Conservation (phyloP, 306 rosid species). For the Rosa rugosa region DNA sequence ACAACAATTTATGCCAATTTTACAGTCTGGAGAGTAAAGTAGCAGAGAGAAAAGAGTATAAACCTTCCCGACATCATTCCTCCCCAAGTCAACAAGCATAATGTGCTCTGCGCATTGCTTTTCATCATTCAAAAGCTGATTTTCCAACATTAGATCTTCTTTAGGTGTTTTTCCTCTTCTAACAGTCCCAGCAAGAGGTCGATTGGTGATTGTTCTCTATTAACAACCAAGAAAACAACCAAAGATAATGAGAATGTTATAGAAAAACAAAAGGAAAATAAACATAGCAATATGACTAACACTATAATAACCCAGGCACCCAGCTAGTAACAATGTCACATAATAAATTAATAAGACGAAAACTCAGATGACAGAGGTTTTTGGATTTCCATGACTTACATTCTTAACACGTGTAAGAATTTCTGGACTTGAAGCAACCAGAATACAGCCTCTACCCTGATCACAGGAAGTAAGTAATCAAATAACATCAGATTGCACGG, state of each 20-base stretch:
- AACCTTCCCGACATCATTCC: conserved; percentile 98
- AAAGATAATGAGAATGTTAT: conserved; percentile 2
- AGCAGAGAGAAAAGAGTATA: conserved; percentile 25
- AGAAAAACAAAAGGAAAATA: background rate
- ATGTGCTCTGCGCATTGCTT: conserved; percentile 95
- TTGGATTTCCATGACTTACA: conserved; percentile 39
- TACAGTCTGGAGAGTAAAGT: background rate
- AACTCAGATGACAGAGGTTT: conserved; percentile 8
- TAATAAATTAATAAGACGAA: conserved; percentile 5
- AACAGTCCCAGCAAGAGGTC: conserved; percentile 96
- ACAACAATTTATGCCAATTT: background rate
- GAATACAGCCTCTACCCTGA: conserved; percentile 93
- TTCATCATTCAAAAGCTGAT: conserved; percentile 74
- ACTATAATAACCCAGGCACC: background rate
- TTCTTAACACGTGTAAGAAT: conserved; percentile 91
- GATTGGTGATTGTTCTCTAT: conserved; percentile 71
- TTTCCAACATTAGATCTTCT: conserved; percentile 81
- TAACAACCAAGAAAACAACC: conserved; percentile 36
- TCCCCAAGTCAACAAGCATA: conserved; percentile 94
- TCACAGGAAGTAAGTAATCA: conserved; percentile 12
- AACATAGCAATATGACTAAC: background rate
- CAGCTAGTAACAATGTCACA: background rate
- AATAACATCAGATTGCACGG: conserved; percentile 18
- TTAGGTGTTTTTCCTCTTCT: conserved; percentile 88
- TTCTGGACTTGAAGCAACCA: conserved; percentile 99